A percentile compares a stretch with the other conserved stretches of the same genome.
Evolutionary conservation across 2,329 filamentous ascomycete genomes (phyloP).

Genomic region (Colletotrichum lupini): DNA sequence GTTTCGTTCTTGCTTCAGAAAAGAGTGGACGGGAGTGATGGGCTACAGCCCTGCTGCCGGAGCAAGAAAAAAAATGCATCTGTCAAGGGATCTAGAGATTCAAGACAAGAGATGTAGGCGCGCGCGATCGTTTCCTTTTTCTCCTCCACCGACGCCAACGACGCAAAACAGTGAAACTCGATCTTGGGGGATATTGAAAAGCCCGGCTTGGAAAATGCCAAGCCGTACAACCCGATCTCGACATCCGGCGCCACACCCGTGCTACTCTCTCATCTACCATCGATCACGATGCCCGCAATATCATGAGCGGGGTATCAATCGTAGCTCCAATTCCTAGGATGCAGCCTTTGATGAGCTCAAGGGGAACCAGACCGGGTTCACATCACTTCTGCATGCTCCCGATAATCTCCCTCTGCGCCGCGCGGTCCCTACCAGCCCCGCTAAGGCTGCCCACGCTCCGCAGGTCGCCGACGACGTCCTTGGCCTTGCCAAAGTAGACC

Average conservation of each 20-base stretch:
- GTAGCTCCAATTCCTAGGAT: background rate
- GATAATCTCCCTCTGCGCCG: conserved; percentile 91
- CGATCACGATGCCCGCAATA: background rate
- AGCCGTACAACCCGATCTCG: conserved; percentile 21
- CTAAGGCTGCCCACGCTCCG: conserved; percentile 87
- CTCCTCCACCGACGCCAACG: background rate
- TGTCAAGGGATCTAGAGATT: conserved; percentile 1
- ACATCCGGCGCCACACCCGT: background rate
- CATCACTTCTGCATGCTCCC: conserved; percentile 64
- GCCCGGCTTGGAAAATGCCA: background rate
- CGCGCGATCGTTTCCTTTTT: background rate
- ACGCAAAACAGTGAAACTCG: conserved; percentile 2
- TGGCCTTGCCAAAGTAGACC: conserved; percentile 99
- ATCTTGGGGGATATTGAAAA: conserved; percentile 9
- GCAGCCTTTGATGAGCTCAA: background rate
- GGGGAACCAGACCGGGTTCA: background rate
- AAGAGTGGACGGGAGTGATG: background rate
- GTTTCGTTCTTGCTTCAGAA: background rate
- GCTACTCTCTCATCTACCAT: background rate
- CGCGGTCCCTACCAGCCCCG: conserved; percentile 84
- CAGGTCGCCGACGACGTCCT: conserved; percentile 96
- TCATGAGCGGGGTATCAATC: background rate
- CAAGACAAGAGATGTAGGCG: background rate
- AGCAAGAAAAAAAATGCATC: background rate
- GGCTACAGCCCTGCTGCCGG: background rate